Base-by-base conservation (phyloP, 441 rosid species). In the Metrosideros polymorpha region DNA sequence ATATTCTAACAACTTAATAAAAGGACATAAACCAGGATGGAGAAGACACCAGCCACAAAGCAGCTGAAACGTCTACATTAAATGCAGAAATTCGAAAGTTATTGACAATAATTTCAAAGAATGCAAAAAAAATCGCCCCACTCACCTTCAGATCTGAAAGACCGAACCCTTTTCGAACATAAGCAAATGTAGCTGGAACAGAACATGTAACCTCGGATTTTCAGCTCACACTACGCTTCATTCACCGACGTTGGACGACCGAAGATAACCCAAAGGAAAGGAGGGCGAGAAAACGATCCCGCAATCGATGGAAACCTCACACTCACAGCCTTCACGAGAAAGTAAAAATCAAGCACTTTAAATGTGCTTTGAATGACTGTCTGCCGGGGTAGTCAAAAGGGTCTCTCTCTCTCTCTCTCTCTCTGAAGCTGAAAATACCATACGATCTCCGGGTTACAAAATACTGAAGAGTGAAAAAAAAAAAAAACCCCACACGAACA, bases 101-200 rank as follows among this genome's bases (percentile, higher is more conserved):
- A 29, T 32, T 24, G 45, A 49, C 53, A 83, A 6, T 43, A 83
- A 53, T 13, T 32, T 88, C 88, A 90, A 85, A 79, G 84, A 42
- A 27, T 63, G 61, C 14, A 45, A 50, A n/a, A 53, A 83, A 50
- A 39, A 61, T 71, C 89, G 42, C 76, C 83, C 89, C 89, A 87
- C 85, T 82, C 87, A 88, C 84, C 91, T 85, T 89, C 91, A 93
- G 96, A 96, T 95, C 98, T 91, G 93, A 85, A 57, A 63, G 86
- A 90, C 86, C 66, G 7, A 89, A 85, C 84, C 84, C 79, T 71
- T 71, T 71, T 22, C 79, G 47, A 39, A 71, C 47, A 71, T n/a
- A 47, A 30, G 43, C 84, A 52, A 83, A 32, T 47, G 57, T 14
- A 52, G 45, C 84, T 32, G 45, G 45, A 83, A 27, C 55, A 30